Percentiles rank a stretch among this genome's conserved stretches.
These are phyloP conservation scores for Erodium trifolium DNA, from an alignment of 441 rosid species.

Conservation along the genomic window DNA sequence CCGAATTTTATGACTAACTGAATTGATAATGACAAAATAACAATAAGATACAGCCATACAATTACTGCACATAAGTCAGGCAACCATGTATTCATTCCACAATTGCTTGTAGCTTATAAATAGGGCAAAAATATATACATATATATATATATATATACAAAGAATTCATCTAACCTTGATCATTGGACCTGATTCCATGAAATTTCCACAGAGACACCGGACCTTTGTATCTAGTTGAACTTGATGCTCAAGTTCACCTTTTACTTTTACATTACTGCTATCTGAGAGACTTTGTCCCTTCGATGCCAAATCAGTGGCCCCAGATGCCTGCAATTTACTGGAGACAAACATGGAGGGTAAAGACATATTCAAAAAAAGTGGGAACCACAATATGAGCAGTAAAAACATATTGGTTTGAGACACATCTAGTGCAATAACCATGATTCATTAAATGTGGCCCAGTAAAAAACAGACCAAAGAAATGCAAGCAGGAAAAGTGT, in stretches of 20 bases:
- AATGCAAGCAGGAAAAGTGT: background rate
- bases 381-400: background rate
- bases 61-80: background rate
- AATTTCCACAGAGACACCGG: conserved; percentile 88
- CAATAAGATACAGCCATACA: background rate
- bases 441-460: background rate
- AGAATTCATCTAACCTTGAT: conserved; percentile 43
- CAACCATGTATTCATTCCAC: conserved; percentile 1
- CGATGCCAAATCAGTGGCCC: conserved; percentile 80
- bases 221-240: conserved; percentile 50
- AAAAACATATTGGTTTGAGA: background rate
- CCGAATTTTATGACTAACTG: conserved; percentile 4
- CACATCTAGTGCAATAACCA: background rate
- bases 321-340: conserved; percentile 92
- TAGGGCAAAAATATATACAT: background rate
- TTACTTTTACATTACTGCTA: conserved; percentile 48
- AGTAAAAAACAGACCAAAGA: background rate
- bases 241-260: conserved; percentile 58
- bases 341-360: conserved; percentile 18
- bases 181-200: conserved; percentile 62
- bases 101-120: background rate
- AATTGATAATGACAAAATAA: background rate
- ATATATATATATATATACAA: background rate
- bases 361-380: conserved; percentile 12
- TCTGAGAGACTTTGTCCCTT: conserved; percentile 66